Percentiles rank a stretch among this genome's conserved stretches.
Evolutionary conservation across 768 basidiomycete genomes (phyloP).

Genomic region (Amanita jacksonii): DNA sequence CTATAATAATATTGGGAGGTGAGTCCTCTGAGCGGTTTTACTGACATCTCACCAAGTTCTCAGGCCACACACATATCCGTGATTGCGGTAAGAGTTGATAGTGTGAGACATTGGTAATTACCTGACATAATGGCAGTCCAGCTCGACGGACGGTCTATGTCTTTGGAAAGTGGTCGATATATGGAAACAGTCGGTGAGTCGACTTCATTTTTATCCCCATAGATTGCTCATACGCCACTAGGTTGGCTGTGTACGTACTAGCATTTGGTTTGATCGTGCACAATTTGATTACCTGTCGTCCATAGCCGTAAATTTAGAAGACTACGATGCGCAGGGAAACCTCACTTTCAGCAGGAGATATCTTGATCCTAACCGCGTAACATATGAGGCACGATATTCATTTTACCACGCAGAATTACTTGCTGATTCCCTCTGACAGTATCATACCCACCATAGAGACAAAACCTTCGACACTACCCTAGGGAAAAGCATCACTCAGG

Average conservation of each 20-base stretch:
- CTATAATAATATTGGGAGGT: conserved; percentile 80
- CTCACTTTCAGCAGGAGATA: conserved; percentile 64
- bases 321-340: conserved; percentile 31
- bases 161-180: conserved; percentile 80
- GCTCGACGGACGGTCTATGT: conserved; percentile 65
- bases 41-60: background rate
- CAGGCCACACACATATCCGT: conserved; percentile 69
- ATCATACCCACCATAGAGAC: conserved; percentile 47
- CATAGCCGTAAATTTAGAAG: conserved; percentile 39
- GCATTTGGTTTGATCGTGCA: background rate
- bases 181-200: conserved; percentile 82
- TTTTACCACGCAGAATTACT: background rate
- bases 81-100: conserved; percentile 49
- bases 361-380: conserved; percentile 70
- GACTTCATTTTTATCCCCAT: background rate
- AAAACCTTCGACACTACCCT: conserved; percentile 49
- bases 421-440: conserved; percentile 27
- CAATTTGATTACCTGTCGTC: background rate
- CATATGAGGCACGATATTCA: conserved; percentile 43
- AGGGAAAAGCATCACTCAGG: conserved; percentile 45
- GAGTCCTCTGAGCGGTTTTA: conserved; percentile 6
- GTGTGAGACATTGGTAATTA: background rate
- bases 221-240: conserved; percentile 14
- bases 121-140: conserved; percentile 30
- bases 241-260: conserved; percentile 54